Evolutionary conservation across 2,329 filamentous ascomycete species (phyloP).

Genomic region (Plectosphaerella cucumerina): DNA sequence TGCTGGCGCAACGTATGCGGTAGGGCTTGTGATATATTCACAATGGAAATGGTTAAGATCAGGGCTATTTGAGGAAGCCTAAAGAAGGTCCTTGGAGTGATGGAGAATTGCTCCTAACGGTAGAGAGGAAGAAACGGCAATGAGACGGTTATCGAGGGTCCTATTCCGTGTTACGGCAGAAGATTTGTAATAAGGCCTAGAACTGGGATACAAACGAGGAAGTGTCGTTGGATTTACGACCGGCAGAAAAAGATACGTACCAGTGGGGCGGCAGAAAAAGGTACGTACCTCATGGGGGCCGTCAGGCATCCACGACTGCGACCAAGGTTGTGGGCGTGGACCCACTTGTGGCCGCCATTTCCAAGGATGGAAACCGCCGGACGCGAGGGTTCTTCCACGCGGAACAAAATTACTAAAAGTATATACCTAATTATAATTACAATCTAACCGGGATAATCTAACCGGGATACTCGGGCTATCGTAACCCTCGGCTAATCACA

Average conservation of each 20-base stretch:
- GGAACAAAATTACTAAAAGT: neutral
- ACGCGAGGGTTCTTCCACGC: neutral
- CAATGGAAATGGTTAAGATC: neutral
- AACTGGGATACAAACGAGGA: neutral
- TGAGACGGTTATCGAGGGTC: neutral
- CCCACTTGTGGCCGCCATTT: neutral
- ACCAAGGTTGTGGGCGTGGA: neutral
- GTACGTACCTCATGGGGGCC: neutral
- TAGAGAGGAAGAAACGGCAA: neutral
- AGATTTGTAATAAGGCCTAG: neutral
- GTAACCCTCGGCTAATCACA: no score
- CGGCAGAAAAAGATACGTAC: slow-evolving; percentile 4
- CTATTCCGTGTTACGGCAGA: neutral
- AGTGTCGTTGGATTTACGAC: neutral
- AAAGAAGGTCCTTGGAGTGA: neutral
- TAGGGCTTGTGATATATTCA: neutral
- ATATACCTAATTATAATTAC: no score
- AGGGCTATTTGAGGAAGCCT: neutral
- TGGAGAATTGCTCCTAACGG: neutral
- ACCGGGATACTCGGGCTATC: no score
- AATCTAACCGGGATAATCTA: no score
- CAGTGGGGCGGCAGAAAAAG: slow-evolving; percentile 1
- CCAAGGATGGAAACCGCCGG: neutral
- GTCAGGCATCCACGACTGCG: no score
- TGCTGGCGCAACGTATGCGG: neutral